Evolutionary conservation across 1,284 basidiomycete genomes (phyloP).

Genomic region (Xerocomus amazonicus): DNA sequence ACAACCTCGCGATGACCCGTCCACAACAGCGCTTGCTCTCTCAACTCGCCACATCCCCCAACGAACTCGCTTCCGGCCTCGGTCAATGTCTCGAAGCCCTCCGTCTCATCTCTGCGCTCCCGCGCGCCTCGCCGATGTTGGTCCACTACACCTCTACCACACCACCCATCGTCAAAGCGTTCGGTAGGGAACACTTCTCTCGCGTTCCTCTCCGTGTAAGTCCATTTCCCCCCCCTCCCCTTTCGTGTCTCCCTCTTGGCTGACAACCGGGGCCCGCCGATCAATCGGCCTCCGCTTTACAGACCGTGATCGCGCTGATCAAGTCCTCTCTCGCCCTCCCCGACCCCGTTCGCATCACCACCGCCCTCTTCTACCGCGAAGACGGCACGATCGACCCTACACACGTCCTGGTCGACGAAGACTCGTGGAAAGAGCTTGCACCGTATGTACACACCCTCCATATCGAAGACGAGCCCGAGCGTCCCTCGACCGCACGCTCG

Average conservation of each 20-base stretch:
- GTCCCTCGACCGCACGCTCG: constrained; percentile 10
- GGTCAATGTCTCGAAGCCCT: constrained; percentile 33
- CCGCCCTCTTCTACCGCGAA: constrained; percentile 29
- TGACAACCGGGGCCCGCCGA: not conserved
- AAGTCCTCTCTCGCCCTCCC: constrained; percentile 25
- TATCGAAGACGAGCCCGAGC: constrained; percentile 28
- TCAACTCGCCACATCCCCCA: constrained; percentile 31
- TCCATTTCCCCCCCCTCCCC: not conserved
- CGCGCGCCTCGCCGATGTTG: constrained; percentile 27
- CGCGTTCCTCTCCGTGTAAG: constrained; percentile 33
- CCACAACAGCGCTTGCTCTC: constrained; percentile 29
- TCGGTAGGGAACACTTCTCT: constrained; percentile 30
- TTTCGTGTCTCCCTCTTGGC: not conserved
- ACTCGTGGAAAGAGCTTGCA: constrained; percentile 32
- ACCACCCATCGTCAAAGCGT: constrained; percentile 26
- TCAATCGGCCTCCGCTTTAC: not conserved
- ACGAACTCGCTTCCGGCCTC: constrained; percentile 30
- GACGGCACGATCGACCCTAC: constrained; percentile 27
- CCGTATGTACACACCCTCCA: constrained; percentile 33
- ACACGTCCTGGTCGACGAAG: constrained; percentile 25
- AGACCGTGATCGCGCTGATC: constrained; percentile 29
- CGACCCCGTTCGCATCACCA: constrained; percentile 18
- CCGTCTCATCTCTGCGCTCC: constrained; percentile 29
- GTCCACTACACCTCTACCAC: constrained; percentile 21
- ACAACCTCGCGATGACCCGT: constrained; percentile 17